Evolutionary conservation across 2,329 filamentous ascomycete species (phyloP).

Genomic region (Microcyclospora pomicola): DNA sequence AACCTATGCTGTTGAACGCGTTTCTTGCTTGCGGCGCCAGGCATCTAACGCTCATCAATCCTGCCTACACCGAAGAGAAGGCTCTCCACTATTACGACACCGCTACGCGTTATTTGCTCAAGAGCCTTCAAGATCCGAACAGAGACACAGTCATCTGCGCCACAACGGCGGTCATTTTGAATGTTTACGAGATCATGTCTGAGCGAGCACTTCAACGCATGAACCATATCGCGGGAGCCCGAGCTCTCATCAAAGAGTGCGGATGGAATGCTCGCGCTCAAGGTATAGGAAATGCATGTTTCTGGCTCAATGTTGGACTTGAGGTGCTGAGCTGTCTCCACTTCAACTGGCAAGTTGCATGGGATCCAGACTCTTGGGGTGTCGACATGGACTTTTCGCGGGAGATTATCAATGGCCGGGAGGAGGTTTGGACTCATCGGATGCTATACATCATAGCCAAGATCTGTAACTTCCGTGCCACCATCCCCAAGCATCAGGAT

Average conservation of each 20-base stretch:
- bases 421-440: conserved; percentile 77
- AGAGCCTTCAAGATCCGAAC: conserved; percentile 68
- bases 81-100: conserved; percentile 74
- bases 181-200: conserved; percentile 88
- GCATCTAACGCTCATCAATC: conserved; percentile 59
- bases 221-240: conserved; percentile 75
- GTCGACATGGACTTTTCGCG: conserved; percentile 61
- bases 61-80: conserved; percentile 59
- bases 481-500: conserved; percentile 41
- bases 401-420: conserved; percentile 45
- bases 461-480: conserved; percentile 70
- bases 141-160: conserved; percentile 75
- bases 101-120: conserved; percentile 64
- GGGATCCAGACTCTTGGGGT: conserved; percentile 84
- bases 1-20: conserved; percentile 80
- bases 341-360: conserved; percentile 74
- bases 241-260: conserved; percentile 78
- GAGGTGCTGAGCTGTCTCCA: conserved; percentile 80
- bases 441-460: conserved; percentile 84
- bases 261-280: conserved; percentile 69
- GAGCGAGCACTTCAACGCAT: conserved; percentile 66
- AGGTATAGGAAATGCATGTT: conserved; percentile 75
- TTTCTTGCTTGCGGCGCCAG: conserved; percentile 79
- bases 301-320: conserved; percentile 86
- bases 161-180: conserved; percentile 73